Base-by-base conservation (phyloP, 306 rosid genomes). In the Medicago arabica region DNA sequence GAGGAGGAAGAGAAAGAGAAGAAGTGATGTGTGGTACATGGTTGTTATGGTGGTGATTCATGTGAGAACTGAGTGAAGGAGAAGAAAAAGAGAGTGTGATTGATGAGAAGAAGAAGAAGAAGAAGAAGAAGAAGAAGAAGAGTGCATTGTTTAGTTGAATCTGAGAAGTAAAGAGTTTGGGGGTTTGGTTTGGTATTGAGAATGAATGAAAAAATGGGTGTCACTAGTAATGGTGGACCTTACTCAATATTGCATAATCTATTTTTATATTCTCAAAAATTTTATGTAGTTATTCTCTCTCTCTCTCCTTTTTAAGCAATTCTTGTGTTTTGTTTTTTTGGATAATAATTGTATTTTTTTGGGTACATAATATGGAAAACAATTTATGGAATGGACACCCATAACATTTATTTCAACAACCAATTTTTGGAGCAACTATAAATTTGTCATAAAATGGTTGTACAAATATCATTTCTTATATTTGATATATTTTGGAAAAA, bases 1-100 rank as follows among this genome's bases (percentile, higher is more conserved):
- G 46, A 79, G 85, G 71, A 85, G 80, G 82, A 76, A 59, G 28
- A 40, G 46, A 34, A 78, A 16, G 64, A 64, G 40, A 34, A 71
- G 72, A 17, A 75, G 59, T 50, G 21, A 11, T 71, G 18, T 23
- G 38, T 34, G 25, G 71, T 55, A 88, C 85, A 47, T 31, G 74
- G 18, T 31, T 17, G 58, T 25, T 67, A n/a, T 31, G 21, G 59
- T 46, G 64, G 57, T 28, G 39, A 69, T 58, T 91, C 87, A 78
- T 63, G 44, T 41, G 67, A 70, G 82, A 49, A 23, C 28, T 23
- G 74, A 54, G 64, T 58, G 75, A 43, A 23, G 53, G 19, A n/a
- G 58, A 55, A 55, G 53, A 36, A 18, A 41, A 23, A 16, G 65
- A 21, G 2, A 21, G 7, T 53, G 71, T 63, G 44, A 12, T 58